These are phyloP conservation scores for Solanum lycopersicoides DNA, from an alignment of 257 asterid genomes.

Conservation along the genomic window DNA sequence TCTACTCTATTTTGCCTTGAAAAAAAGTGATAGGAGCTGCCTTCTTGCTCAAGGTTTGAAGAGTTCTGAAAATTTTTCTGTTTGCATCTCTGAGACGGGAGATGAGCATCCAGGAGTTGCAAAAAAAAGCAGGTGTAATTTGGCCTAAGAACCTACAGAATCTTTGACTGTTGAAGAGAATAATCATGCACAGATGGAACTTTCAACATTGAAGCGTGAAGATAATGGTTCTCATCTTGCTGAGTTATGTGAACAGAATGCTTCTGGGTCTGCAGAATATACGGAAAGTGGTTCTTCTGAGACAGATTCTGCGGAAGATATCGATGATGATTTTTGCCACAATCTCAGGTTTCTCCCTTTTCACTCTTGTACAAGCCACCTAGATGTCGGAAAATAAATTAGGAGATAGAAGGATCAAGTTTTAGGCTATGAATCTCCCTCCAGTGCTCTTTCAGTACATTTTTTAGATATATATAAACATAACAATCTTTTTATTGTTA, in stretches of 20 bases:
- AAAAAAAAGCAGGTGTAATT: constrained; percentile 49
- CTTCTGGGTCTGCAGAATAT: constrained; percentile 69
- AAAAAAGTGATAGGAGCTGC: constrained; percentile 3
- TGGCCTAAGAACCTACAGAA: constrained; percentile 35
- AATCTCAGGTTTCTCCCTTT: constrained; percentile 50
- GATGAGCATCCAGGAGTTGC: constrained; percentile 47
- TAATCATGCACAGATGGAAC: constrained; percentile 27
- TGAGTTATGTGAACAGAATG: constrained; percentile 46
- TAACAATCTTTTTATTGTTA: background rate
- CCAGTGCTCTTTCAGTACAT: too few relatives aligned
- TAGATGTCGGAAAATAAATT: background rate
- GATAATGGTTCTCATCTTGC: constrained; percentile 26
- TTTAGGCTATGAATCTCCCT: background rate
- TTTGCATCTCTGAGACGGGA: constrained; percentile 28
- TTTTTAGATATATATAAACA: background rate
- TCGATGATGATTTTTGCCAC: constrained; percentile 55
- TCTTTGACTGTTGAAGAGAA: constrained; percentile 28
- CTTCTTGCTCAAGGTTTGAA: constrained; percentile 22
- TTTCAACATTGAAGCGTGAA: constrained; percentile 37
- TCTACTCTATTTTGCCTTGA: too few relatives aligned
- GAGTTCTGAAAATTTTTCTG: constrained; percentile 19
- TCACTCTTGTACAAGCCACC: background rate
- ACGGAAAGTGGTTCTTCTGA: constrained; percentile 94
- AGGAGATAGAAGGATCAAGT: background rate
- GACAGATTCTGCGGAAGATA: constrained; percentile 67